Conservation (phyloP, 202 grass and related monocot genomes). For the Elaeis oleifera region DNA sequence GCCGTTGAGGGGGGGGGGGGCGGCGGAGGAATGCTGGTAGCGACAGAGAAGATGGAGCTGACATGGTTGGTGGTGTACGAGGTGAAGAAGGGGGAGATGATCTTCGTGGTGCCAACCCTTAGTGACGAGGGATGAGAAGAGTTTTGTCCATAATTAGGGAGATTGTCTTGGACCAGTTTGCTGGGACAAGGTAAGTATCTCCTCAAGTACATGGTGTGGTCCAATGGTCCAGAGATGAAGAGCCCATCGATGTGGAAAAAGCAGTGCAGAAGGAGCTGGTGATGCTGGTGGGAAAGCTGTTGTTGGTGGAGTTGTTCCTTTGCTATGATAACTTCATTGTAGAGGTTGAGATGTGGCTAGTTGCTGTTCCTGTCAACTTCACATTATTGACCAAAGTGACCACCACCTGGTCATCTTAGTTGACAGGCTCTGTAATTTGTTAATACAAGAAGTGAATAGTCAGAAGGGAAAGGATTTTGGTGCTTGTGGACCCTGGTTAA, state of each 20-base stretch:
- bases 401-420: too few relatives aligned
- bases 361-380: constrained; percentile 46
- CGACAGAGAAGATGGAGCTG: constrained; percentile 67
- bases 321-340: constrained; percentile 68
- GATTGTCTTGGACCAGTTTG: constrained; percentile 61
- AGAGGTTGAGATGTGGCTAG: constrained; percentile 27
- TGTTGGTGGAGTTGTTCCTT: constrained; percentile 71
- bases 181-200: constrained; percentile 53
- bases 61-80: constrained; percentile 63
- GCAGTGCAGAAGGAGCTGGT: constrained; percentile 80
- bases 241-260: constrained; percentile 47
- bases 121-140: constrained; percentile 45
- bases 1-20: constrained; percentile 36
- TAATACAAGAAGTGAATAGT: too few relatives aligned
- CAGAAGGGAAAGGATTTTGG: too few relatives aligned
- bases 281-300: constrained; percentile 65
- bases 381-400: constrained; percentile 34
- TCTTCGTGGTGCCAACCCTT: constrained; percentile 75
- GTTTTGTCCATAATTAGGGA: constrained; percentile 46
- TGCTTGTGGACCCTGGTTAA: too few relatives aligned
- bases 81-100: constrained; percentile 73
- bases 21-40: constrained; percentile 36
- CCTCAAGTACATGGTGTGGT: constrained; percentile 76
- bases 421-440: too few relatives aligned
- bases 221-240: constrained; percentile 68